Conservation (phyloP, 2,329 filamentous ascomycete species). For the Nigrospora oryzae region DNA sequence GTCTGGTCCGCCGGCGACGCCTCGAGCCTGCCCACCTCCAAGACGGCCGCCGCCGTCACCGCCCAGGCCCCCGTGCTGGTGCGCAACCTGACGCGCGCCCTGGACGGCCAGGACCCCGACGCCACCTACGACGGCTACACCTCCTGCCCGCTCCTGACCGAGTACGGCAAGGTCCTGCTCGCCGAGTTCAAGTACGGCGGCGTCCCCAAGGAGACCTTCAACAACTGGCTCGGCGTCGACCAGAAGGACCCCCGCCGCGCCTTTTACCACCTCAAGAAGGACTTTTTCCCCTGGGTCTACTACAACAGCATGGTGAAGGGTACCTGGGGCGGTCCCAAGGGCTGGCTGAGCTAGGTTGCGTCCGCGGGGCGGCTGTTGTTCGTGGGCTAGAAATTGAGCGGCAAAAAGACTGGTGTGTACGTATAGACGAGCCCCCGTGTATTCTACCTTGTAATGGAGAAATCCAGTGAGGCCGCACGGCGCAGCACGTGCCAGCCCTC, state of each 20-base stretch:
- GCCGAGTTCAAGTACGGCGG: conserved; percentile 40
- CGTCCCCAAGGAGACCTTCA: conserved; percentile 35
- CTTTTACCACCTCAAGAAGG: conserved; percentile 36
- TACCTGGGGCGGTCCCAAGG: conserved; percentile 1
- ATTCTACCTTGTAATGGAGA: no score
- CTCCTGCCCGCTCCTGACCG: conserved; percentile 34
- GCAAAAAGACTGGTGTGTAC: no score
- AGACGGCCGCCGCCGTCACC: conserved; percentile 36
- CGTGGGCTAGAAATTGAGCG: no score
- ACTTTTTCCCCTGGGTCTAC: conserved; percentile 23
- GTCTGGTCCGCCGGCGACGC: conserved; percentile 31
- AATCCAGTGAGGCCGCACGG: no score
- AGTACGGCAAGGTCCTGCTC: conserved; percentile 34
- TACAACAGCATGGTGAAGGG: conserved; percentile 2
- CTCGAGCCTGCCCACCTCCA: conserved; percentile 29
- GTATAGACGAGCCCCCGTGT: no score
- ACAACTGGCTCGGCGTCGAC: conserved; percentile 18
- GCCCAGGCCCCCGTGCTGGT: conserved; percentile 33
- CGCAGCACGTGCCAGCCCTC: no score
- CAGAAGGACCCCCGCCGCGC: conserved; percentile 27
- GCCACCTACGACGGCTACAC: conserved; percentile 34
- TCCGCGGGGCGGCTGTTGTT: no score
- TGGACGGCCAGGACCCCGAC: conserved; percentile 22
- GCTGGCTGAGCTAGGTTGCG: not conserved
- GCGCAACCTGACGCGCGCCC: conserved; percentile 26